A percentile compares a stretch with the other conserved stretches of the same genome.
These are phyloP conservation scores for Trichoderma oligosporum DNA, from an alignment of 2,329 filamentous ascomycete species.

Conservation along the genomic window DNA sequence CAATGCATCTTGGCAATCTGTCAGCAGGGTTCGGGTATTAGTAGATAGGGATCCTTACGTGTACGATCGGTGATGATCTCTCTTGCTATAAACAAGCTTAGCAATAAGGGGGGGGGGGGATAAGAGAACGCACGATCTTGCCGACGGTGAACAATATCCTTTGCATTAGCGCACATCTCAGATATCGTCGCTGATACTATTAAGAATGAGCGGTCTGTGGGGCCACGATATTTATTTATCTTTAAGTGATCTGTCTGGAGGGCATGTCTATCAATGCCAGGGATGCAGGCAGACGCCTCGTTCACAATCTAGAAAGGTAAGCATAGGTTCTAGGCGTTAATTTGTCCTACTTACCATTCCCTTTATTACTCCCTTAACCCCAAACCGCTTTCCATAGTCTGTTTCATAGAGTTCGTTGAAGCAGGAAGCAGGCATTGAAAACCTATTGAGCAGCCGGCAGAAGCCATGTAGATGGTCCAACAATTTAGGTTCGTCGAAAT, in stretches of 20 bases:
- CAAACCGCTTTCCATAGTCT: constrained; percentile 20
- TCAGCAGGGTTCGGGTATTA: too few relatives aligned
- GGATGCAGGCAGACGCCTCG: constrained; percentile 14
- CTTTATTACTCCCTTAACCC: constrained; percentile 4
- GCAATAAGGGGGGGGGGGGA: too few relatives aligned
- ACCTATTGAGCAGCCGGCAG: constrained; percentile 18
- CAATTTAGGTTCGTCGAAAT: constrained; percentile 19
- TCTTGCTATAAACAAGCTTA: too few relatives aligned
- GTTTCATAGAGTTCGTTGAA: constrained; percentile 23
- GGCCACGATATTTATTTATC: constrained; percentile 18
- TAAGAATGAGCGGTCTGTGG: constrained; percentile 10
- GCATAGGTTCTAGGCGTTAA: background rate
- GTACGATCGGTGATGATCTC: too few relatives aligned
- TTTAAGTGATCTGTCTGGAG: constrained; percentile 17
- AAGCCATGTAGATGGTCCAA: constrained; percentile 23
- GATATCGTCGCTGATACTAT: constrained; percentile 11
- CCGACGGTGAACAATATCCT: background rate
- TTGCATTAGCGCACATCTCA: constrained; percentile 14
- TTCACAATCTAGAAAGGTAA: constrained; percentile 15
- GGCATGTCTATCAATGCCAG: constrained; percentile 12
- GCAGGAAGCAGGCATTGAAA: constrained; percentile 7
- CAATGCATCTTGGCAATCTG: too few relatives aligned
- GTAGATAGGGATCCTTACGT: too few relatives aligned
- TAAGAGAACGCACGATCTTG: background rate
- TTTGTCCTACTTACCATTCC: too few relatives aligned